Conservation (phyloP, 352 stramenopile genomes). For the Globisporangium lucens region DNA sequence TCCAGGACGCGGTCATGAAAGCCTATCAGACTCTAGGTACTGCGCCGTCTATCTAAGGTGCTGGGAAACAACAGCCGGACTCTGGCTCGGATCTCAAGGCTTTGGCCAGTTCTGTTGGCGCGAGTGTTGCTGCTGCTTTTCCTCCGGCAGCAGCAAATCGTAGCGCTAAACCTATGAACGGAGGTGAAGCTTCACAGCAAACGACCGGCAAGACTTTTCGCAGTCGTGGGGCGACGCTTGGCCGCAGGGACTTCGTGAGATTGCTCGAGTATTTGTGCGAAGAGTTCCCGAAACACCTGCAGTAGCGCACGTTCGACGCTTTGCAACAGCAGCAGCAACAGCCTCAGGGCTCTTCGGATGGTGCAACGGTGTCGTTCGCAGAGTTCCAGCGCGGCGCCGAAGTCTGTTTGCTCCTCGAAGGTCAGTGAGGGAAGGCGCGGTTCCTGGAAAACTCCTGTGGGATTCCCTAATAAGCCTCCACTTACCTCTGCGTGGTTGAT, state of each 20-base stretch:
- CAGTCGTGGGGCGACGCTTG: not conserved
- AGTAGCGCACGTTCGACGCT: conserved; percentile 3
- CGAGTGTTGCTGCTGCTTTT: not conserved
- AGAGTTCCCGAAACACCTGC: conserved; percentile 14
- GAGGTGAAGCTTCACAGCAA: not conserved
- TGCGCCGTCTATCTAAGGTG: not conserved
- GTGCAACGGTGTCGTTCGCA: not conserved
- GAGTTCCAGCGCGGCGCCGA: conserved; percentile 16
- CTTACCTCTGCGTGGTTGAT: not conserved
- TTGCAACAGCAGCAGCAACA: not conserved
- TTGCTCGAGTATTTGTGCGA: conserved; percentile 13
- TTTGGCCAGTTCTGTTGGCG: not conserved
- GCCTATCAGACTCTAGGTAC: conserved; percentile 6
- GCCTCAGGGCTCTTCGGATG: not conserved
- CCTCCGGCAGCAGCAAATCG: not conserved
- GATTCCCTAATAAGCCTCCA: not conserved
- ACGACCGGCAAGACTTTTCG: not conserved
- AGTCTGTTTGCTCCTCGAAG: conserved; percentile 17
- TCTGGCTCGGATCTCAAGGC: conserved; percentile 4
- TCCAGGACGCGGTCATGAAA: conserved; percentile 8
- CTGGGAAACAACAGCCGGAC: not conserved
- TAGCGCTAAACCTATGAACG: not conserved
- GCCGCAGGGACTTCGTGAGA: conserved; percentile 3
- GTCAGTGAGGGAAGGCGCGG: not conserved
- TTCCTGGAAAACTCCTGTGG: not conserved